phyloP scores from a whole-genome alignment of 257 asterid species.

The Nicotiana attenuata region DNA sequence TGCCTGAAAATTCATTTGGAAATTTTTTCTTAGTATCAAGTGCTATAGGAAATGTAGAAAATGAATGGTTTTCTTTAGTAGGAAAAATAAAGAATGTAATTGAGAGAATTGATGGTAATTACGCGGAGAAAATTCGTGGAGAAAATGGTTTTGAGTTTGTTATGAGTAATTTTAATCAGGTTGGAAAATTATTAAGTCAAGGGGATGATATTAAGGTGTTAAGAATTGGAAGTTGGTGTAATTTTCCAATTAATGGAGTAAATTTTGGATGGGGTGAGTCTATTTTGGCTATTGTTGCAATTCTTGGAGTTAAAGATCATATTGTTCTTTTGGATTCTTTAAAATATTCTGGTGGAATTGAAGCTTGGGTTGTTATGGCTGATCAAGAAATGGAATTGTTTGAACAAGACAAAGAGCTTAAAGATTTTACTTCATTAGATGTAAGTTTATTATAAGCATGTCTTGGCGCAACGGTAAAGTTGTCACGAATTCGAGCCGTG shows the following conservation, averaged over 20 bases:
- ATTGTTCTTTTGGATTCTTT: conserved; percentile 19
- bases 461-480: too few species aligned
- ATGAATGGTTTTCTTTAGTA: conserved; percentile 32
- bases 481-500: too few species aligned
- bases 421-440: conserved; percentile 6
- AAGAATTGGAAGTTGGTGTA: conserved; percentile 39
- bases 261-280: conserved; percentile 71
- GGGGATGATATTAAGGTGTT: conserved; percentile 22
- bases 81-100: conserved; percentile 38
- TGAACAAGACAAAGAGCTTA: conserved; percentile 16
- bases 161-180: conserved; percentile 32
- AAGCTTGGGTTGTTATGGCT: conserved; percentile 28
- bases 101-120: conserved; percentile 21
- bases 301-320: conserved; percentile 13
- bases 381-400: conserved; percentile 19
- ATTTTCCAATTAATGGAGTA: conserved; percentile 31
- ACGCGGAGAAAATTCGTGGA: conserved; percentile 18
- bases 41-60: conserved; percentile 13
- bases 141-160: conserved; percentile 37
- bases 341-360: conserved; percentile 22
- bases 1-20: conserved; percentile 48
- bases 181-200: conserved; percentile 10
- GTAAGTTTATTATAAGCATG: not conserved
- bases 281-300: conserved; percentile 30
- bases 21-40: conserved; percentile 49